Base-by-base conservation (phyloP, 441 rosid genomes). In the Pelargonium fulgidum region DNA sequence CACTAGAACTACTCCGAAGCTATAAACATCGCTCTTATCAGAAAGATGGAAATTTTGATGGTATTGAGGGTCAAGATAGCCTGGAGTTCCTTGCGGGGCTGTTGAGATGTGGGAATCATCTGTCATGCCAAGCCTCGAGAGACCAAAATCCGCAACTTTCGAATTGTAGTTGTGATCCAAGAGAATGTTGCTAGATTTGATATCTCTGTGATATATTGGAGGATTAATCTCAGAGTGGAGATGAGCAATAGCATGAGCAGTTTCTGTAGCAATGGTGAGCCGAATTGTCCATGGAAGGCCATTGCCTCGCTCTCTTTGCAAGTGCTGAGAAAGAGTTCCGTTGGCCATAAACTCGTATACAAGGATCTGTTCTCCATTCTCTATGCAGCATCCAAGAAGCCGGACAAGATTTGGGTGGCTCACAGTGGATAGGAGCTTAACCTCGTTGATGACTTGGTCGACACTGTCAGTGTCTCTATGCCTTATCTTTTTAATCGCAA, bases 51-150 rank as follows among this genome's bases (percentile, higher is more conserved):
- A 93, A 70, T 81, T 85, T 68, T 93, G 98, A 76, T 93, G 97
- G 76, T 93, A 93, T 45, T 91, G 92, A 61, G 98, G 98, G 76
- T 93, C 97, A 14, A 93, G 83, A 64, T 93, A 93, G 72, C 98
- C 98, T 0, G 98, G 98, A 62, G 98, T 91, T 67, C 98, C 98
- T 79, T 91, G 97, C 13, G 98, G 98, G 44, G 93, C 97, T 3
- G 98, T 93, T 13, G 98, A 93, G 71, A 93, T 80, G 71, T 93
- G 92, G 36, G 98, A 91, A 19, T 70, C 73, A 62, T 91, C 95
- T 0, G 84, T 69, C 88, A 89, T 83, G 42, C 97, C 97, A n/a
- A 91, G 86, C 71, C 97, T 83, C 8, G 98, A 93, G 70, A 93
- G 98, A 64, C 98, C 98, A 4, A 93, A 93, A 78, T 91, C 98